A percentile compares a stretch with the other conserved stretches of the same genome.
These are phyloP conservation scores for Jacaranda mimosifolia DNA, from an alignment of 257 asterid genomes.

Conservation along the genomic window DNA sequence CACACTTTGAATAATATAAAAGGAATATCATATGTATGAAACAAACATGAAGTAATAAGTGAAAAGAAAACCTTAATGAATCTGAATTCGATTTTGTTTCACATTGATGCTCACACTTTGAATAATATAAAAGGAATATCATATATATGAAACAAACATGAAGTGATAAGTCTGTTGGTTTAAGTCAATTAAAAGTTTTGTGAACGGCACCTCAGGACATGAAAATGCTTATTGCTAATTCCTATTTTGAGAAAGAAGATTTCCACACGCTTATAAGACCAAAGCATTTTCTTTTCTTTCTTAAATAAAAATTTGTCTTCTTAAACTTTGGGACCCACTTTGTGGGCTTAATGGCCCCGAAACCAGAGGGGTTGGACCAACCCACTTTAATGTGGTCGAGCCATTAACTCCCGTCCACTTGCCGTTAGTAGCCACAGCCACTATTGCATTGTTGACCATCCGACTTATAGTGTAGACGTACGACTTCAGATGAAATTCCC, in stretches of 20 bases:
- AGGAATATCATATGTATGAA: neutral
- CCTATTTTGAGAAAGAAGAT: neutral
- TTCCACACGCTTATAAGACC: slow-evolving; percentile 39
- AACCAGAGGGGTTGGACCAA: slow-evolving; percentile 22
- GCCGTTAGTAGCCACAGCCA: neutral
- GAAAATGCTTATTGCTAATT: neutral
- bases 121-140: neutral
- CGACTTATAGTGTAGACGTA: slow-evolving; percentile 28
- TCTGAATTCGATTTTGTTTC: neutral
- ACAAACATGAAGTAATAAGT: neutral
- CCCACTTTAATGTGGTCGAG: slow-evolving; percentile 32
- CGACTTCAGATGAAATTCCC: slow-evolving; percentile 24
- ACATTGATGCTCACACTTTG: neutral
- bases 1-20: neutral
- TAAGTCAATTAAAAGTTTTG: neutral
- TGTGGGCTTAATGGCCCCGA: slow-evolving; percentile 14
- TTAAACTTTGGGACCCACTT: slow-evolving; percentile 19
- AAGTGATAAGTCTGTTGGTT: neutral
- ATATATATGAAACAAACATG: neutral
- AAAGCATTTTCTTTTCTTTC: slow-evolving; percentile 1
- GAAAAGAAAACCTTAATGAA: neutral
- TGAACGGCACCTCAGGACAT: slow-evolving; percentile 15
- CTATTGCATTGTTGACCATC: slow-evolving; percentile 39
- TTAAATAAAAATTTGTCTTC: neutral
- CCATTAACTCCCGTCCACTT: slow-evolving; percentile 37